Percentiles rank a stretch among this genome's conserved stretches.
phyloP scores from a whole-genome alignment of 2,329 filamentous ascomycete species.

The Cladosporium oxysporum region DNA sequence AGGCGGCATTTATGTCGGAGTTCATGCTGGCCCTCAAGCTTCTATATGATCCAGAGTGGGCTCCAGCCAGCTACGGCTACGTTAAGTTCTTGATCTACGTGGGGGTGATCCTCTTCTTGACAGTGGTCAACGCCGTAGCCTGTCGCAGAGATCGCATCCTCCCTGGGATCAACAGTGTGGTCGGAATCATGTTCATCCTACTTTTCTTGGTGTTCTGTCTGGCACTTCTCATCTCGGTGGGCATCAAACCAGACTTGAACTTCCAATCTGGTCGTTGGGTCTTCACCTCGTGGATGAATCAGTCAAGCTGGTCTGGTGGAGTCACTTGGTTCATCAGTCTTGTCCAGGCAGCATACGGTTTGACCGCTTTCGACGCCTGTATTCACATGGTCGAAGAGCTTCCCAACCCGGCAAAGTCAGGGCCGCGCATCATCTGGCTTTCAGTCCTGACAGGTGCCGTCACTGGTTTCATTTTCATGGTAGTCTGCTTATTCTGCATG shows the following conservation, averaged over 20 bases:
- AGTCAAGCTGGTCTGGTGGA: slow-evolving; percentile 56
- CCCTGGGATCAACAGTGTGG: slow-evolving; percentile 59
- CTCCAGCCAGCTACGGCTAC: slow-evolving; percentile 50
- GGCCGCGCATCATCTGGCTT: slow-evolving; percentile 55
- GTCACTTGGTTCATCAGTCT: slow-evolving; percentile 62
- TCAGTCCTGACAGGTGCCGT: slow-evolving; percentile 47
- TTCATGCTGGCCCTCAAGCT: slow-evolving; percentile 60
- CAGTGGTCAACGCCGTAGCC: slow-evolving; percentile 53
- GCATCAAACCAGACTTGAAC: slow-evolving; percentile 44
- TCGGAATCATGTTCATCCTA: slow-evolving; percentile 54
- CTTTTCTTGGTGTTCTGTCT: slow-evolving; percentile 56
- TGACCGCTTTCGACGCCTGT: slow-evolving; percentile 60
- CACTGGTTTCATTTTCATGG: slow-evolving; percentile 58
- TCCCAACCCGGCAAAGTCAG: slow-evolving; percentile 53
- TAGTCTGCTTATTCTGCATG: slow-evolving; percentile 58
- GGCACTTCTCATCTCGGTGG: slow-evolving; percentile 56
- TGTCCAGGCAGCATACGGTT: slow-evolving; percentile 58
- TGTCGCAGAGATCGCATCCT: slow-evolving; percentile 53
- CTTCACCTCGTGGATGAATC: slow-evolving; percentile 55
- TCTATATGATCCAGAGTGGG: slow-evolving; percentile 54
- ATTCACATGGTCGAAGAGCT: slow-evolving; percentile 63
- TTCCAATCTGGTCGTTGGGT: slow-evolving; percentile 56
- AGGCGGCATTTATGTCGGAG: slow-evolving; percentile 60
- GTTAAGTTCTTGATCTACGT: slow-evolving; percentile 58
- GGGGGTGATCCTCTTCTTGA: slow-evolving; percentile 51